Percentiles rank a stretch among this genome's conserved stretches.
phyloP scores from a whole-genome alignment of 2,329 filamentous ascomycete species.

The Metarhizium anisopliae region DNA sequence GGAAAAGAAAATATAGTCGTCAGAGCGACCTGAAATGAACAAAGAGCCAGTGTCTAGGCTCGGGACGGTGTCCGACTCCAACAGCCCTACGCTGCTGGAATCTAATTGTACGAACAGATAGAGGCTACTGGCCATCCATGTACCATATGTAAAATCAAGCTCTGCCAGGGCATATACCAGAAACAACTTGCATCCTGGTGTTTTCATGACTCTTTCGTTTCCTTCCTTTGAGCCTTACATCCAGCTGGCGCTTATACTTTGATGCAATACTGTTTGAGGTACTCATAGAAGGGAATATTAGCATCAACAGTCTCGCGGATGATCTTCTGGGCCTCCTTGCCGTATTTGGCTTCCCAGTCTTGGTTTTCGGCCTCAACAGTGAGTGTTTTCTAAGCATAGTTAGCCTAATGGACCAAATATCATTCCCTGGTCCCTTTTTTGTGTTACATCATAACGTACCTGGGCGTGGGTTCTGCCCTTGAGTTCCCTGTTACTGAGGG shows the following conservation, averaged over 20 bases:
- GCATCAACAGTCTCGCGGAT: constrained; percentile 64
- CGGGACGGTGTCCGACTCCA: background rate
- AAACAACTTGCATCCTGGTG: background rate
- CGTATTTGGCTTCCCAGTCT: constrained; percentile 69
- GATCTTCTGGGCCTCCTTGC: constrained; percentile 57
- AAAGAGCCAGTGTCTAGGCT: background rate
- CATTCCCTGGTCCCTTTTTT: background rate
- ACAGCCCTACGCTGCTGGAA: background rate
- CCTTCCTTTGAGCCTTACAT: background rate
- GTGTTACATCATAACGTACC: constrained; percentile 26
- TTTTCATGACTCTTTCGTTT: background rate
- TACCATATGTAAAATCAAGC: constrained; percentile 2
- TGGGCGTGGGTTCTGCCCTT: constrained; percentile 58
- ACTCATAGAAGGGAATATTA: constrained; percentile 69
- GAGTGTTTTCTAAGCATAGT: constrained; percentile 42
- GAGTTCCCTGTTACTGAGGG: constrained; percentile 71
- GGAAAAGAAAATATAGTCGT: background rate
- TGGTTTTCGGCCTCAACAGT: constrained; percentile 57
- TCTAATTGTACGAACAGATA: constrained; percentile 2
- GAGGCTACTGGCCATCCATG: constrained; percentile 1
- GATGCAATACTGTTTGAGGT: constrained; percentile 69
- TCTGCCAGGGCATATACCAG: constrained; percentile 1
- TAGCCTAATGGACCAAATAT: background rate
- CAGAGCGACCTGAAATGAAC: constrained; percentile 1
- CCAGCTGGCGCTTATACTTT: constrained; percentile 34